Evolutionary conservation across 2,329 filamentous ascomycete species (phyloP).

Genomic region (Phaeosphaeria sp.): DNA sequence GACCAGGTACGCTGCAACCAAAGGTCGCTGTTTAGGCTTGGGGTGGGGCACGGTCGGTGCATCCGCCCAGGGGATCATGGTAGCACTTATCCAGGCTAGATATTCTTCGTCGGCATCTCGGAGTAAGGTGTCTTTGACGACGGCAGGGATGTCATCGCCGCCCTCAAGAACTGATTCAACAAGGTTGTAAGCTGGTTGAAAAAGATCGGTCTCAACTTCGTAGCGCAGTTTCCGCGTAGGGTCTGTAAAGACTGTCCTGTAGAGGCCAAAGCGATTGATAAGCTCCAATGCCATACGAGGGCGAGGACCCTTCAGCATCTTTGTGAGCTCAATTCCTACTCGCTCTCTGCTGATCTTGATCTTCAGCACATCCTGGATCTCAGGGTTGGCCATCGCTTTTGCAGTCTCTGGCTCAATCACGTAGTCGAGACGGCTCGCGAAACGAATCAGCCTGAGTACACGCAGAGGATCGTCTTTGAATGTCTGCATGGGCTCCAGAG

Average conservation of each 20-base stretch:
- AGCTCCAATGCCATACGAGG: conserved; percentile 68
- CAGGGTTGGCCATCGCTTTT: conserved; percentile 75
- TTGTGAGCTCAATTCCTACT: conserved; percentile 85
- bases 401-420: conserved; percentile 74
- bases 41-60: conserved; percentile 59
- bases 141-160: conserved; percentile 49
- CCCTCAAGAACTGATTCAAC: conserved; percentile 50
- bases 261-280: conserved; percentile 72
- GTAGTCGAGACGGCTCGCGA: conserved; percentile 85
- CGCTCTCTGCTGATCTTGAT: conserved; percentile 92
- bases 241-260: conserved; percentile 76
- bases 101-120: conserved; percentile 71
- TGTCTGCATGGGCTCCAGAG: conserved; percentile 85
- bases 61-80: conserved; percentile 76
- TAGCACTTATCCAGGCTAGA: conserved; percentile 77
- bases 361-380: conserved; percentile 80
- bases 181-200: conserved; percentile 69
- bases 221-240: conserved; percentile 62
- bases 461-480: conserved; percentile 94
- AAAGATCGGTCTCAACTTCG: conserved; percentile 65
- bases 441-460: conserved; percentile 85
- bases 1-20: conserved; percentile 64
- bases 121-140: conserved; percentile 56
- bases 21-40: conserved; percentile 37
- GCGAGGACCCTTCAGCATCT: conserved; percentile 78